Percentiles rank a stretch among this genome's conserved stretches.
phyloP scores from a whole-genome alignment of 441 rosid species.

The Melastoma candidum region DNA sequence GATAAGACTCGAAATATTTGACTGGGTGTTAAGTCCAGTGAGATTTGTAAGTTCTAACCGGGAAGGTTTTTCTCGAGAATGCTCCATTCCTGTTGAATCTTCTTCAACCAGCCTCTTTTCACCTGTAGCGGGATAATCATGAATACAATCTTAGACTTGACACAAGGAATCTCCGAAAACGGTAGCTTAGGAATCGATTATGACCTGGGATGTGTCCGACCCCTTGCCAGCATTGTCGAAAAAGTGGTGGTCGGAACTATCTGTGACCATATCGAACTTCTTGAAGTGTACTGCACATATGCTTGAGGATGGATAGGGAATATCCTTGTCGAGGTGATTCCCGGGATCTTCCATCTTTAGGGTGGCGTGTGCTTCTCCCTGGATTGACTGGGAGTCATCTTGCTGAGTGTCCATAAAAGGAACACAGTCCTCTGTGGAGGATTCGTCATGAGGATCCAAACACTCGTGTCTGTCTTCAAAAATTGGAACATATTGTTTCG shows the following conservation, averaged over 20 bases:
- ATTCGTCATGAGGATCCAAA: slow-evolving; percentile 24
- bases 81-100: slow-evolving; percentile 89
- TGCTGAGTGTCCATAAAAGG: slow-evolving; percentile 26
- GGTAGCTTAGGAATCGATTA: slow-evolving; percentile 18
- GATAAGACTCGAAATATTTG: neutral
- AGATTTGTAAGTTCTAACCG: slow-evolving; percentile 30
- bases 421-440: slow-evolving; percentile 22
- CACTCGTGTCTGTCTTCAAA: slow-evolving; percentile 31
- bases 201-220: slow-evolving; percentile 46
- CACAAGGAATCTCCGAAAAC: slow-evolving; percentile 3
- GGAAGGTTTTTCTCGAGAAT: slow-evolving; percentile 65
- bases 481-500: slow-evolving; percentile 22
- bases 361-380: slow-evolving; percentile 26
- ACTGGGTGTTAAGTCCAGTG: neutral
- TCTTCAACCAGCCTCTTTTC: slow-evolving; percentile 66
- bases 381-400: slow-evolving; percentile 9
- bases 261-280: slow-evolving; percentile 67
- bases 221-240: slow-evolving; percentile 31
- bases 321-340: slow-evolving; percentile 19
- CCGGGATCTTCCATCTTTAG: slow-evolving; percentile 23
- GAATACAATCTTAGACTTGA: neutral
- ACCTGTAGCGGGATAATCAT: slow-evolving; percentile 28
- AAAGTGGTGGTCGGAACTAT: slow-evolving; percentile 80
- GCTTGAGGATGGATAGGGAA: slow-evolving; percentile 15
- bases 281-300: slow-evolving; percentile 23